phyloP scores from a whole-genome alignment of 2,329 filamentous ascomycete genomes.

The Massarina eburnea region DNA sequence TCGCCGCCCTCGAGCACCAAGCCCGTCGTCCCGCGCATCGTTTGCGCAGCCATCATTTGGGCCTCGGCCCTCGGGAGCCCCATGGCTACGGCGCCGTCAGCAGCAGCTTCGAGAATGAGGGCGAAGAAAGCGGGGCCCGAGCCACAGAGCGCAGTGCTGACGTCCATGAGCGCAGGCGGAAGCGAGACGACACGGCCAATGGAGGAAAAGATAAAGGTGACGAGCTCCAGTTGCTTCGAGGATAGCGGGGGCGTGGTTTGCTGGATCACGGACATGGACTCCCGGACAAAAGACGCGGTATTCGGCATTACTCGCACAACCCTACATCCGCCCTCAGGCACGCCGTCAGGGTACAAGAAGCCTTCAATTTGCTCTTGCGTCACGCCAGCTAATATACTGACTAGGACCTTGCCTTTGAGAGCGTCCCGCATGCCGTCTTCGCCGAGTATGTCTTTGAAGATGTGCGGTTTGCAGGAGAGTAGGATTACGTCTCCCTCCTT shows the following conservation, averaged over 20 bases:
- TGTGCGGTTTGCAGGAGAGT: conserved; percentile 78
- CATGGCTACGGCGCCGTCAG: conserved; percentile 78
- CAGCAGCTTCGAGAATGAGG: conserved; percentile 72
- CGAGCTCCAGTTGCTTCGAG: conserved; percentile 55
- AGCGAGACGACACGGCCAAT: conserved; percentile 72
- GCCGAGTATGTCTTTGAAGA: conserved; percentile 68
- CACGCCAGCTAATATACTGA: conserved; percentile 80
- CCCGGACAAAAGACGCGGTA: conserved; percentile 74
- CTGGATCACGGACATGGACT: conserved; percentile 79
- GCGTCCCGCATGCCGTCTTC: conserved; percentile 70
- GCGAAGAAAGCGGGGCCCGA: conserved; percentile 77
- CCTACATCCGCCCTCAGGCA: conserved; percentile 55
- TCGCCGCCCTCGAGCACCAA: conserved; percentile 67
- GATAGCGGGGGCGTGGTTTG: conserved; percentile 61
- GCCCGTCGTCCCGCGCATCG: conserved; percentile 72
- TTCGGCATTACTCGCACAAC: conserved; percentile 84
- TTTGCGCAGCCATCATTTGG: conserved; percentile 75
- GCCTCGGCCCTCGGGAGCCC: conserved; percentile 73
- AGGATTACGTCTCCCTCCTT: conserved; percentile 72
- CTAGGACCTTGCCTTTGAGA: conserved; percentile 75
- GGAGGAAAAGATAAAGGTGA: conserved; percentile 75
- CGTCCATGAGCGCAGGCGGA: conserved; percentile 69
- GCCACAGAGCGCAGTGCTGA: conserved; percentile 71
- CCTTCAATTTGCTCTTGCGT: conserved; percentile 68
- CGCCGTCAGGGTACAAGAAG: conserved; percentile 59